These are phyloP conservation scores for Musa schizocarpa DNA, from an alignment of 176 grass and related monocot species.

Conservation along the genomic window DNA sequence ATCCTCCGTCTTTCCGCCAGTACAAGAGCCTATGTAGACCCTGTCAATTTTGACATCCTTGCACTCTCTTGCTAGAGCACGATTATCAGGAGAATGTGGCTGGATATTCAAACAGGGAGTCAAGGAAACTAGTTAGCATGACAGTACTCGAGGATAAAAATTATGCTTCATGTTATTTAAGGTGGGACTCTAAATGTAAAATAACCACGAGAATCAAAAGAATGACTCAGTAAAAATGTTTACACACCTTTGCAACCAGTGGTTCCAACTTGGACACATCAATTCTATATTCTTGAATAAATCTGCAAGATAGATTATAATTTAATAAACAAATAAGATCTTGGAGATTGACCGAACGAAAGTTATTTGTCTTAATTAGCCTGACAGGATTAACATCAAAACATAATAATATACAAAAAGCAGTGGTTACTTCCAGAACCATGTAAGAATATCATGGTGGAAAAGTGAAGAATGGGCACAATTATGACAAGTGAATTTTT, in stretches of 20 bases:
- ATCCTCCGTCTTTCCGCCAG: slow-evolving; percentile 91
- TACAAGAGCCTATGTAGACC: slow-evolving; percentile 98
- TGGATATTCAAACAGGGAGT: slow-evolving; percentile 24
- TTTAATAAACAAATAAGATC: no score
- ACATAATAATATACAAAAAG: no score
- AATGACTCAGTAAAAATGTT: background rate
- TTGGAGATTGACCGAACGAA: no score
- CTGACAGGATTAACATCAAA: no score
- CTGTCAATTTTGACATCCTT: slow-evolving; percentile 93
- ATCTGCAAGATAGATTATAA: slow-evolving; percentile 33
- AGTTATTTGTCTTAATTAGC: no score
- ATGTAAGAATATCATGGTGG: no score
- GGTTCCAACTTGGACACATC: slow-evolving; percentile 95
- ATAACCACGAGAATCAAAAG: background rate
- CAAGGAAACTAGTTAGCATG: slow-evolving; percentile 4
- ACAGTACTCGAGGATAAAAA: background rate
- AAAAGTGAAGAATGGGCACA: no score
- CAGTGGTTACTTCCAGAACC: no score
- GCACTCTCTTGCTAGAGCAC: slow-evolving; percentile 93
- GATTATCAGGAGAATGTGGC: slow-evolving; percentile 98
- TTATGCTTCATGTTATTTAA: no score
- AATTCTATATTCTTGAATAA: slow-evolving; percentile 71
- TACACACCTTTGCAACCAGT: slow-evolving; percentile 80
- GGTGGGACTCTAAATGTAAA: background rate
- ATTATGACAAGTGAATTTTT: no score